Conservation (phyloP, 1,139 yeast species). For the Candida mesenterica region DNA sequence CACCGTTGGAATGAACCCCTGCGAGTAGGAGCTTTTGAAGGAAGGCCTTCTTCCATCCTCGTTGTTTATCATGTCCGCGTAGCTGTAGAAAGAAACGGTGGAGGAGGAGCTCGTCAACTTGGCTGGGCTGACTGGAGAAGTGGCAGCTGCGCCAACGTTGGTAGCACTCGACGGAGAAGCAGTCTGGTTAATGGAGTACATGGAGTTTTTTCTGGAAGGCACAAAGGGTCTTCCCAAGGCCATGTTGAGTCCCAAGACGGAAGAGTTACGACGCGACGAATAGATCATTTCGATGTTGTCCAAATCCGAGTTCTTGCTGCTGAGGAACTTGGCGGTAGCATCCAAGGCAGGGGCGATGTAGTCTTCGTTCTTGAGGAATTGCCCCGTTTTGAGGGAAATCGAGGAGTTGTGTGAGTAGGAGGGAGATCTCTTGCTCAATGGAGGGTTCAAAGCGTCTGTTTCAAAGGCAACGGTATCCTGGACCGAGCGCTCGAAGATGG, state of each 20-base stretch:
- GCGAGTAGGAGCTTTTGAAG: constrained; percentile 32
- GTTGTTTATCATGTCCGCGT: constrained; percentile 72
- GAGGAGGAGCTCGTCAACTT: constrained; percentile 43
- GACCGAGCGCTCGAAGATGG: constrained; percentile 63
- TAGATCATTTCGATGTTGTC: constrained; percentile 70
- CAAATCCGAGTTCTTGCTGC: constrained; percentile 57
- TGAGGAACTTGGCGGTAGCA: constrained; percentile 66
- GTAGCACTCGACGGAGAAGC: constrained; percentile 15
- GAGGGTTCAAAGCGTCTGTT: constrained; percentile 14
- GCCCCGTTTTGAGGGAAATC: constrained; percentile 23
- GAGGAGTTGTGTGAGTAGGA: constrained; percentile 30
- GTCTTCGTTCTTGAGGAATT: constrained; percentile 48
- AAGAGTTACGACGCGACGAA: constrained; percentile 59
- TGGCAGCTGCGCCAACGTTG: constrained; percentile 15
- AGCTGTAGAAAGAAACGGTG: constrained; percentile 69
- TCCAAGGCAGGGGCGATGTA: constrained; percentile 82
- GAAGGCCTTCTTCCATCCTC: constrained; percentile 68
- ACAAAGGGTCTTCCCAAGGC: constrained; percentile 52
- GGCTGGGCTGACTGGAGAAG: constrained; percentile 37
- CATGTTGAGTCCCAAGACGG: constrained; percentile 58
- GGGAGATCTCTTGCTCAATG: constrained; percentile 21
- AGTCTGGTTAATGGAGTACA: constrained; percentile 29
- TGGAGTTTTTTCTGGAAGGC: constrained; percentile 43
- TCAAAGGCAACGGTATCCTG: constrained; percentile 38
- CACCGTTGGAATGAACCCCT: constrained; percentile 20